phyloP scores from a whole-genome alignment of 2,329 filamentous ascomycete genomes.

The Colletotrichum limetticola region DNA sequence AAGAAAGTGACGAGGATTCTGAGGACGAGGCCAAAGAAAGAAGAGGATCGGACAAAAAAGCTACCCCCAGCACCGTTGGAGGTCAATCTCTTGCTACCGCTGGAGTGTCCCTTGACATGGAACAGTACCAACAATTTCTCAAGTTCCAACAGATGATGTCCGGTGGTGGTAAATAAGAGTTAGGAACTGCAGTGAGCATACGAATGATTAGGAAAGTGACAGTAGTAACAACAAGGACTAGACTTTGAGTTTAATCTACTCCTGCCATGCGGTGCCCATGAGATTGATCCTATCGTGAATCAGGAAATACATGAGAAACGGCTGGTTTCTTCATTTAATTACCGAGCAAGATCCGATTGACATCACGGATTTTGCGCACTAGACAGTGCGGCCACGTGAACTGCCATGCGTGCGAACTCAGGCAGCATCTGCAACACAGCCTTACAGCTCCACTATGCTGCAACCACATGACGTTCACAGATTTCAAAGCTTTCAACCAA shows the following conservation, averaged over 20 bases:
- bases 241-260: too few relatives aligned
- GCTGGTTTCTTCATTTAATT: too few relatives aligned
- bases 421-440: neutral
- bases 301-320: too few relatives aligned
- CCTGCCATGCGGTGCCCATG: too few relatives aligned
- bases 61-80: neutral
- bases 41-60: neutral
- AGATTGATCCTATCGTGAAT: too few relatives aligned
- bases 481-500: neutral
- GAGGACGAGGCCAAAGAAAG: too few relatives aligned
- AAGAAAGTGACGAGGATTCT: too few relatives aligned
- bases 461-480: neutral
- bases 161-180: neutral
- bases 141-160: neutral
- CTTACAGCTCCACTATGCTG: neutral
- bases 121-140: neutral
- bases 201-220: too few relatives aligned
- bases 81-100: neutral
- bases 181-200: too few relatives aligned
- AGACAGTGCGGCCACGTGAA: neutral
- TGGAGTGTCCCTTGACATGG: neutral
- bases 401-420: neutral
- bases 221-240: too few relatives aligned
- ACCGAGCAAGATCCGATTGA: too few relatives aligned
- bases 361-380: too few relatives aligned